phyloP scores from a whole-genome alignment of 2,329 filamentous ascomycete genomes.

The Beauveria asiatica region DNA sequence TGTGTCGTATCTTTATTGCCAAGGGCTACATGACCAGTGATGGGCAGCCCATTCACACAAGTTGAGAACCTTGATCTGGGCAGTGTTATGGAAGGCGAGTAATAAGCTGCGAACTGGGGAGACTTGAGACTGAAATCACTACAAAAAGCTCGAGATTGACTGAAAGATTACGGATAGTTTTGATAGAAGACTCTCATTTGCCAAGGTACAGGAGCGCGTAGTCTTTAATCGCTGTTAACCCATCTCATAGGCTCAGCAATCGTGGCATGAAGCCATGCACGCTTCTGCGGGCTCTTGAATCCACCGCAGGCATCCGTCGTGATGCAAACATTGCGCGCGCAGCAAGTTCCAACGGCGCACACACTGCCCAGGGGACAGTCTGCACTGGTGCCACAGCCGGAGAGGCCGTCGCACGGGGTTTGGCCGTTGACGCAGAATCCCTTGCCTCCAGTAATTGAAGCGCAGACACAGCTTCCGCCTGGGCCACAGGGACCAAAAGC shows the following conservation, averaged over 20 bases:
- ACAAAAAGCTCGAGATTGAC: neutral
- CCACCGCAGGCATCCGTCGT: constrained; percentile 3
- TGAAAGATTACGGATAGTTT: neutral
- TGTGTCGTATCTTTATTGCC: constrained; percentile 13
- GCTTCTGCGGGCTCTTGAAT: neutral
- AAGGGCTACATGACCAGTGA: constrained; percentile 2
- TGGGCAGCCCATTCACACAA: neutral
- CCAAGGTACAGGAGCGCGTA: neutral
- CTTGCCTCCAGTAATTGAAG: constrained; percentile 1
- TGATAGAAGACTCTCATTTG: neutral
- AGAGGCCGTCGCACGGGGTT: neutral
- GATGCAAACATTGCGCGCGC: constrained; percentile 3
- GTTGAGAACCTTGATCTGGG: neutral
- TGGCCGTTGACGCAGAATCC: constrained; percentile 9
- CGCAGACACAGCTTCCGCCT: constrained; percentile 4
- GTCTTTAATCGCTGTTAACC: neutral
- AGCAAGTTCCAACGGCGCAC: constrained; percentile 4
- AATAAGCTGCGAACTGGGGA: no score
- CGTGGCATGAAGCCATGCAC: constrained; percentile 4
- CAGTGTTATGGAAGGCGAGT: neutral
- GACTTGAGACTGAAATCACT: no score
- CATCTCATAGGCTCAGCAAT: constrained; percentile 2
- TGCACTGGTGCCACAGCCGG: neutral
- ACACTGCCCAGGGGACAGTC: constrained; percentile 6
- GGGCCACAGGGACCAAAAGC: constrained; percentile 1